Evolutionary conservation across 768 basidiomycete species (phyloP).

Genomic region (Collybia nuda): DNA sequence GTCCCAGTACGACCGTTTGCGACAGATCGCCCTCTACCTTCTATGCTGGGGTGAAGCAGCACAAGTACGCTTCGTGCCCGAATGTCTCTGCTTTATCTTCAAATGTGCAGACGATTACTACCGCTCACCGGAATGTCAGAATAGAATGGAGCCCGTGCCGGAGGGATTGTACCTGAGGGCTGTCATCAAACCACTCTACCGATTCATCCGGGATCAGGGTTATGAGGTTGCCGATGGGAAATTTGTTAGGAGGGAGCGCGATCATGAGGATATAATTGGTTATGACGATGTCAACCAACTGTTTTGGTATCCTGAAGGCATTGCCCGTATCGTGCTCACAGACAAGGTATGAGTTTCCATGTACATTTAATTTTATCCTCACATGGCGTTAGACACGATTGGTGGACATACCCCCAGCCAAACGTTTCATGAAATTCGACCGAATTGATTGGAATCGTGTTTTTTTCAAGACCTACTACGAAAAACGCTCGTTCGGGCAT

Average conservation of each 20-base stretch:
- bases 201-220: slow-evolving; percentile 96
- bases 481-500: slow-evolving; percentile 96
- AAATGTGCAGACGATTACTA: slow-evolving; percentile 99
- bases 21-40: slow-evolving; percentile 94
- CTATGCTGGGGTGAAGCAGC: slow-evolving; percentile 99
- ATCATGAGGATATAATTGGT: slow-evolving; percentile 93
- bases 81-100: slow-evolving; percentile 99
- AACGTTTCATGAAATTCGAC: slow-evolving; percentile 97
- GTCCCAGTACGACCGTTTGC: slow-evolving; percentile 95
- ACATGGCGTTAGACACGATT: slow-evolving; percentile 65
- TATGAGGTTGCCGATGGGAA: slow-evolving; percentile 96
- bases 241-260: slow-evolving; percentile 89
- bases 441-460: slow-evolving; percentile 94
- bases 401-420: slow-evolving; percentile 86
- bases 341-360: slow-evolving; percentile 69
- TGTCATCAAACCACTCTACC: slow-evolving; percentile 91
- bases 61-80: slow-evolving; percentile 94
- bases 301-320: slow-evolving; percentile 99
- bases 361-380: neutral
- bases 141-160: slow-evolving; percentile 84
- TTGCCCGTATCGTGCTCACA: slow-evolving; percentile 82
- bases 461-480: slow-evolving; percentile 99
- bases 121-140: slow-evolving; percentile 97
- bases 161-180: slow-evolving; percentile 93
- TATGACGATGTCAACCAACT: slow-evolving; percentile 99